Evolutionary conservation across 208 protist genomes (phyloP), one percentile per base, ranked within the genome.

Genomic region (Strigomonas culicis): DNA sequence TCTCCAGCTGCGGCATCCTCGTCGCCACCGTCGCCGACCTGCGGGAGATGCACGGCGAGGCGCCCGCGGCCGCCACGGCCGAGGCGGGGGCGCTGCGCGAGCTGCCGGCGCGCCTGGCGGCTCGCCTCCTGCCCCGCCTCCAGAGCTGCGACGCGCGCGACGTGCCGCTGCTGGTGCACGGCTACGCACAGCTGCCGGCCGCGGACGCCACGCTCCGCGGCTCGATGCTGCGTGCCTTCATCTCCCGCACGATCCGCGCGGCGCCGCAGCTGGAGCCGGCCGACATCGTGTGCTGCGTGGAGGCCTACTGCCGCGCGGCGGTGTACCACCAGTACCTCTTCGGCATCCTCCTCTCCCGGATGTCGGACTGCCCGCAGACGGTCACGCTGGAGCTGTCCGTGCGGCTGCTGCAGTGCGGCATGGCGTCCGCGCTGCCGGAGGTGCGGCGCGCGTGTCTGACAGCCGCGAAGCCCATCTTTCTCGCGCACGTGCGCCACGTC

Each of bases 281-380:
- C 39, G 84, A 88, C 44, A 58, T 91, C 11, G 82, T 92, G 25
- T 56, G 59, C 21, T 88, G 79, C 62, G 73, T 95, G 28, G 85
- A 95, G 66, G 82, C 78, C n/a, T 95, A 91, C 73, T 72, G 73
- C 25, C 64, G 60, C 17, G 78, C 72, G 22, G 76, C 65, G 6
- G 58, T 91, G 15, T 75, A 69, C 44, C 85, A 95, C 66, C 62
- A 80, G 47, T 83, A 86, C 27, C 77, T 95, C 19, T 91, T 88
- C 76, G 77, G 86, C 24, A 72, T 89, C 0, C 63, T 95, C n/a
- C 75, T 90, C 13, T 68, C 79, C 32, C 76, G 86, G n/a, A 76
- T 89, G 15, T 65, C 79, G 25, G 85, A 90, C 47, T 47, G 83
- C 21, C 77, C 70, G 50, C 70, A 79, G 28, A 77, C 70, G 15